Evolutionary conservation across 306 rosid genomes (phyloP), one percentile per base, ranked within the genome.

Genomic region (Quercus berberidifolia): DNA sequence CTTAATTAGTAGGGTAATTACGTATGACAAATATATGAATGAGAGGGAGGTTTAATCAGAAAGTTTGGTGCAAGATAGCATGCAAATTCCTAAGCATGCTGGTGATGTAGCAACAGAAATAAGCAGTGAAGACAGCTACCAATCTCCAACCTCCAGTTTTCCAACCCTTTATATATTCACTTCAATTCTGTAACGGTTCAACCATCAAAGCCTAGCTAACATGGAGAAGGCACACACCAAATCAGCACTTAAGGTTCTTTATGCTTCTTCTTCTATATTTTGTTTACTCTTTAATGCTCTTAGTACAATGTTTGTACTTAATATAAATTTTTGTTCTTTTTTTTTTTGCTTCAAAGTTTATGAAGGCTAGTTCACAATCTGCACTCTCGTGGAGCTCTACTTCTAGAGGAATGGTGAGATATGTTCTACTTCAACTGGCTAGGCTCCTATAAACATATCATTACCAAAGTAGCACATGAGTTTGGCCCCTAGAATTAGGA

Each of bases 1-100:
- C 91, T 79, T 76, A 5, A 5, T 21, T 56, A 43, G 74, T 13
- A 31, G 81, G 83, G 63, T 41, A 41, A 41, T 41, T 41, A 8
- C 46, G 73, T 60, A 74, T 79, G 89, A 92, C 76, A 89, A 85
- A 74, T 83, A 79, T 73, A 74, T 73, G 85, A 3, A 46, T 87
- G 98, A 94, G 97, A 91, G 92, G 88, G 97, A 94, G 86, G 85
- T 91, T 94, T 88, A 86, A 94, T 94, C 98, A 92, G 97, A 94
- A 91, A 89, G 97, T 88, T 92, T 89, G 98, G 97, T 94, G 83
- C 81, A 80, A 75, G 89, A 92, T 77, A 86, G 86, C 91, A 80
- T 90, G 90, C 84, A 85, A 87, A 77, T 80, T 79, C 74, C 43
- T 83, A 69, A 83, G 85, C 82, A 85, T 88, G 93, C 67, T 87